Conservation (phyloP, 345 rosid species). For the Isatis tinctoria region DNA sequence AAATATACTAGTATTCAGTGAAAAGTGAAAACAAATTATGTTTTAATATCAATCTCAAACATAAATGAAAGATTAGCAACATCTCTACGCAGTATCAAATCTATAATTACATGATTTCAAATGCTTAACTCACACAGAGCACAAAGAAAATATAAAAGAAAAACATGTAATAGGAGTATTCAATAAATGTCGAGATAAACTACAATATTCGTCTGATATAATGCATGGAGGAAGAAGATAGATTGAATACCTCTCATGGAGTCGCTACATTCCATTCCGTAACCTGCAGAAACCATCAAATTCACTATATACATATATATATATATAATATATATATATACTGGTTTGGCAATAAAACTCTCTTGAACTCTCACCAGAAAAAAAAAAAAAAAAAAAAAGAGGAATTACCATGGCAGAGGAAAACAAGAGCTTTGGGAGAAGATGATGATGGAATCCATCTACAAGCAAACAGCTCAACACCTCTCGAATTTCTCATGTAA, state of each 20-base stretch:
- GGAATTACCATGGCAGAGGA: conserved; percentile 94
- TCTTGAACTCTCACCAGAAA: not conserved
- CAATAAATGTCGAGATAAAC: not conserved
- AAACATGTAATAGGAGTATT: too few species aligned
- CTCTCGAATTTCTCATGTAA: conserved; percentile 71
- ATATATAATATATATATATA: too few species aligned
- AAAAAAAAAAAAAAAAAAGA: not conserved
- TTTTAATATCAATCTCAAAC: too few species aligned
- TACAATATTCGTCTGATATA: not conserved
- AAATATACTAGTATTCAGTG: too few species aligned
- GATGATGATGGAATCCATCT: conserved; percentile 72
- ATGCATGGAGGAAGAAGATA: not conserved
- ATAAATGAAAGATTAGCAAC: too few species aligned
- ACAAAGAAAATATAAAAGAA: not conserved
- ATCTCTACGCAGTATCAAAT: too few species aligned
- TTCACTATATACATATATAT: too few species aligned
- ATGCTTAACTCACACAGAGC: not conserved
- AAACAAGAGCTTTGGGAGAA: conserved; percentile 83
- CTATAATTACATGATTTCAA: too few species aligned
- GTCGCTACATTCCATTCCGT: conserved; percentile 94
- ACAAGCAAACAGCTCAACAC: conserved; percentile 73
- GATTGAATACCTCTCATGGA: conserved; percentile 86
- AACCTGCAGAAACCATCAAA: conserved; percentile 47
- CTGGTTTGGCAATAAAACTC: not conserved
- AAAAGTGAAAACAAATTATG: too few species aligned